Evolutionary conservation across 2,329 filamentous ascomycete species (phyloP), one percentile per base, ranked within the genome.

Genomic region (Fusarium pseudograminearum): DNA sequence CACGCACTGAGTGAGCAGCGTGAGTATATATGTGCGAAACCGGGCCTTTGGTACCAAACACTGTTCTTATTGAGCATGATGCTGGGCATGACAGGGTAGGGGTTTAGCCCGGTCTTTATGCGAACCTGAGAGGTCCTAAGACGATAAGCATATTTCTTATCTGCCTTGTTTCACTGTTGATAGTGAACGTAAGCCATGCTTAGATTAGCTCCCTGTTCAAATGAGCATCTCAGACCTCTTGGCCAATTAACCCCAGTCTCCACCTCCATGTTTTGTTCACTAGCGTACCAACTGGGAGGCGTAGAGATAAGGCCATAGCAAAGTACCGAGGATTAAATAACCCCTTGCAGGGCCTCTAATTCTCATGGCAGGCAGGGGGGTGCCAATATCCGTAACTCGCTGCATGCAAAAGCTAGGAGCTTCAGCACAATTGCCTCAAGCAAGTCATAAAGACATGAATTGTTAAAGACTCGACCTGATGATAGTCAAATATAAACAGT

Each of bases 221-320:
- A 31, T 11, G 3, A 4, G 18, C 7, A 33, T 30, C 11, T 9
- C 11, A 6, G 5, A 7, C 26, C 24, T 20, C 5, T 22, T 40
- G 15, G 10, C 61, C 45, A 59, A 59, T 52, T 0, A 7, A 2
- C 30, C 7, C 26, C n/a, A 45, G 5, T 15, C 18, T 16, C 20
- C 5, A 9, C 31, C 31, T 48, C 42, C 36, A 10, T 26, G 36
- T 48, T 58, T 22, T 15, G 14, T 14, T 26, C 6, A 7, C 33
- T 64, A 40, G 60, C 18, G 15, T 30, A 26, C 15, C 22, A 28
- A 11, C 4, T 20, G 11, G 3, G 14, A 34, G 20, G 38, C 11
- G 11, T 34, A 36, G 10, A 65, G 61, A 65, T 65, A 65, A 65
- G 61, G 41, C 16, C 30, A 15, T 24, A 47, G 7, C 36, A 15